These are phyloP conservation scores for Rhizopogon sp. DNA, from an alignment of 768 basidiomycete genomes.

Conservation along the genomic window DNA sequence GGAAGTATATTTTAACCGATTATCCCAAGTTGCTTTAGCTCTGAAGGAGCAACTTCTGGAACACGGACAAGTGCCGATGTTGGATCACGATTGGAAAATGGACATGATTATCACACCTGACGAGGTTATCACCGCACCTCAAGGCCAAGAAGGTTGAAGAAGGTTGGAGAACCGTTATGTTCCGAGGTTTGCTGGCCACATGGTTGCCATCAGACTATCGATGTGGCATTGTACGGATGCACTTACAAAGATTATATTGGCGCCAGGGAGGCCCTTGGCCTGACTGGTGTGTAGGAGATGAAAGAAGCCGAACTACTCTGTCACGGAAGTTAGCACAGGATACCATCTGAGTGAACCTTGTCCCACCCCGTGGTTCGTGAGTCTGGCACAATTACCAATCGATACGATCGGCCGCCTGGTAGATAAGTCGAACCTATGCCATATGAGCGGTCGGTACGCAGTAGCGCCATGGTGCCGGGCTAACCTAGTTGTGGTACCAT, in stretches of 20 bases:
- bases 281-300: conserved; percentile 26
- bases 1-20: conserved; percentile 11
- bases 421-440: conserved; percentile 32
- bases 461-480: background rate
- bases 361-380: conserved; percentile 36
- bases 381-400: conserved; percentile 37
- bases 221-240: conserved; percentile 1
- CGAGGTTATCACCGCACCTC: conserved; percentile 22
- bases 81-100: conserved; percentile 57
- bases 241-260: conserved; percentile 17
- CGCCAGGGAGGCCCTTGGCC: conserved; percentile 8
- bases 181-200: background rate
- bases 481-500: conserved; percentile 65
- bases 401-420: conserved; percentile 38
- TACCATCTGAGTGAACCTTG: conserved; percentile 14
- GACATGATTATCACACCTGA: conserved; percentile 54
- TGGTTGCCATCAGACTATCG: background rate
- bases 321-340: conserved; percentile 11
- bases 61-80: conserved; percentile 46
- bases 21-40: conserved; percentile 53
- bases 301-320: conserved; percentile 37
- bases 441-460: background rate
- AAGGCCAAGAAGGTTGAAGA: background rate
- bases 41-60: conserved; percentile 60
- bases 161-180: background rate